Conservation (phyloP, 2,329 filamentous ascomycete genomes). For the Nannizziopsis arthrosporioides region DNA sequence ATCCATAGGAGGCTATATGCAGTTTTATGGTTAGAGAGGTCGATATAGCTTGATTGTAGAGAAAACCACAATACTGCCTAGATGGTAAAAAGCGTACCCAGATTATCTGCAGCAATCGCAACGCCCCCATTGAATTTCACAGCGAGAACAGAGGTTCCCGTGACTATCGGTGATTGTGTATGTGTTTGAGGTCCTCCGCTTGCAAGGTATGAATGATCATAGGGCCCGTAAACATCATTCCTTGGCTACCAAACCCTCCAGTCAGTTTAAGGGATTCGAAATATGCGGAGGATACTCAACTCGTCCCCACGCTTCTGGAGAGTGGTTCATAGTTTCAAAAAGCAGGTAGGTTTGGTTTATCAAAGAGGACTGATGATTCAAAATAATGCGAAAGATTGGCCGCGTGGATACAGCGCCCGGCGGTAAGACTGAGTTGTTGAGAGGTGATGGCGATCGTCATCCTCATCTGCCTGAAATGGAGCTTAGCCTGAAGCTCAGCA, state of each 20-base stretch:
- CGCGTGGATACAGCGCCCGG: conserved; percentile 4
- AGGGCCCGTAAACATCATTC: conserved; percentile 92
- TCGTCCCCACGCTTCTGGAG: conserved; percentile 55
- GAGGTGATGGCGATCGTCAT: background rate
- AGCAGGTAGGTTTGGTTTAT: background rate
- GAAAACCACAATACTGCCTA: background rate
- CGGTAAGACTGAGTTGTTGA: too few relatives aligned
- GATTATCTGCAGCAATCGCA: conserved; percentile 91
- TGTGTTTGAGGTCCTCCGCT: conserved; percentile 60
- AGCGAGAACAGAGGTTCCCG: conserved; percentile 87
- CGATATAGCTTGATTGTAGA: background rate
- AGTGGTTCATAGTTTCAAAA: conserved; percentile 46
- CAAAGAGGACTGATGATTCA: background rate
- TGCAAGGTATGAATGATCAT: conserved; percentile 77
- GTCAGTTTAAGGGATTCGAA: conserved; percentile 1
- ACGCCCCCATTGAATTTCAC: conserved; percentile 95
- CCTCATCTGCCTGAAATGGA: conserved; percentile 4
- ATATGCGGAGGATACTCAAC: conserved; percentile 33
- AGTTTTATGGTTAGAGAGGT: conserved; percentile 4
- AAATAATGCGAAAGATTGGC: background rate
- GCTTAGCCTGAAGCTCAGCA: conserved; percentile 1
- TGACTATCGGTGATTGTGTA: conserved; percentile 87
- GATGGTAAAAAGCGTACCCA: conserved; percentile 46
- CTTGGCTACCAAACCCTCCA: conserved; percentile 54
- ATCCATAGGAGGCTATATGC: conserved; percentile 78